phyloP scores from a whole-genome alignment of 306 rosid genomes.

The Lathyrus tuberosus region DNA sequence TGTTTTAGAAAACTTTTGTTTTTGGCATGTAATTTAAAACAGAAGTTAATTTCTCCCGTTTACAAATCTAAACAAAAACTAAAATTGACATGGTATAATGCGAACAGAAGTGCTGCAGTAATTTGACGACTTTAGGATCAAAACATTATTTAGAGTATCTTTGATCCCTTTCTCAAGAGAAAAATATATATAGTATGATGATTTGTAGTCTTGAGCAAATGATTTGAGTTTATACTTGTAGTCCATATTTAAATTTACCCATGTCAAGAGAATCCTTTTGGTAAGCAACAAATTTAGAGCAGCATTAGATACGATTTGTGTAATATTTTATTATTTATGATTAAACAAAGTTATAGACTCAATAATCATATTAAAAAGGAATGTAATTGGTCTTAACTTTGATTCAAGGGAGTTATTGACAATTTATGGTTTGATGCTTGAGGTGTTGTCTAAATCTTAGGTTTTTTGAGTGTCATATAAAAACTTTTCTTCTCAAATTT shows the following conservation, averaged over 20 bases:
- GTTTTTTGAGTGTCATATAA: constrained; percentile 7
- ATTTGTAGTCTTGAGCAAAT: constrained; percentile 7
- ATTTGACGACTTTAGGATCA: constrained; percentile 20
- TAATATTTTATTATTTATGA: background rate
- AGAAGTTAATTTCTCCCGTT: constrained; percentile 14
- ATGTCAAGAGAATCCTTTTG: background rate
- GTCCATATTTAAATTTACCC: background rate
- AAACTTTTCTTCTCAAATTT: constrained; percentile 19
- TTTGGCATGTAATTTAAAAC: background rate
- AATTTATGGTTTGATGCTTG: background rate
- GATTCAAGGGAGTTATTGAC: constrained; percentile 17
- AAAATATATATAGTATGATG: constrained; percentile 10
- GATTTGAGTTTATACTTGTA: background rate
- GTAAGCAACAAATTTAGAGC: constrained; percentile 20
- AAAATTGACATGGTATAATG: constrained; percentile 15
- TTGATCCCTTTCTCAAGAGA: background rate
- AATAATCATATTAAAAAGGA: background rate
- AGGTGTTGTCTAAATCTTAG: too few relatives aligned
- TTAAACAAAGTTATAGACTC: constrained; percentile 13
- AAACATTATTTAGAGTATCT: constrained; percentile 1
- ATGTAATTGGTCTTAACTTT: background rate
- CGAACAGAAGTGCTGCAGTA: background rate
- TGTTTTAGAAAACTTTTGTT: background rate
- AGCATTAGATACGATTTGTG: background rate
- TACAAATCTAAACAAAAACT: constrained; percentile 12